These are phyloP conservation scores for Chlamydomonas sphaeroides DNA, from an alignment of 139 green algal species.

Conservation along the genomic window DNA sequence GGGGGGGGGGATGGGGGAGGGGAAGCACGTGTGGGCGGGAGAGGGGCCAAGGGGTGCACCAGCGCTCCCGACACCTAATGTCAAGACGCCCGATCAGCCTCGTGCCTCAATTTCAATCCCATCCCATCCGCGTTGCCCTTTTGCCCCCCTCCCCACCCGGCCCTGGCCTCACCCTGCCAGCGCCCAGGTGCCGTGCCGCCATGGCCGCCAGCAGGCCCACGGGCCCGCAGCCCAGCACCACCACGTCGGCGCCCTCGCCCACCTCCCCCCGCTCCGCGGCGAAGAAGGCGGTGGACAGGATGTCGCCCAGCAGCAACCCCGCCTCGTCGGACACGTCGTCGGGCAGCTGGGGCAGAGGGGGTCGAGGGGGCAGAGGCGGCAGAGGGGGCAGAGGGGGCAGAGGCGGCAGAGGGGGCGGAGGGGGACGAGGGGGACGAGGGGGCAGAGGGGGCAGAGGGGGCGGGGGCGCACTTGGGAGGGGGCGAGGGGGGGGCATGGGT, in stretches of 20 bases:
- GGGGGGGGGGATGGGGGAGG: not conserved
- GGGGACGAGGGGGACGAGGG: too few species aligned
- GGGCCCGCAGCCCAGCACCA: conserved; percentile 76
- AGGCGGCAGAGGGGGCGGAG: too few species aligned
- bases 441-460: too few species aligned
- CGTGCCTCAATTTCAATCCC: too few species aligned
- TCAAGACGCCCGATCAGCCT: too few species aligned
- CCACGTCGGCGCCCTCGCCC: conserved; percentile 51
- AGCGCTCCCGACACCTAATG: too few species aligned
- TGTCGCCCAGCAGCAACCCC: conserved; percentile 63
- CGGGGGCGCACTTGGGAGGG: too few species aligned
- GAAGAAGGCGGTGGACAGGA: conserved; percentile 64
- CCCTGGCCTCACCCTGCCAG: conserved; percentile 30
- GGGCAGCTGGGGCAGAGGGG: conserved; percentile 49
- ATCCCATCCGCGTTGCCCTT: not conserved
- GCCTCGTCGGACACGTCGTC: conserved; percentile 61
- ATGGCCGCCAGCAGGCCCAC: conserved; percentile 75
- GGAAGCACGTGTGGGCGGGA: not conserved
- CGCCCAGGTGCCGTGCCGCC: conserved; percentile 47
- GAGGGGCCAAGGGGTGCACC: too few species aligned
- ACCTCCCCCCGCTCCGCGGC: conserved; percentile 53
- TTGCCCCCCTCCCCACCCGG: not conserved
- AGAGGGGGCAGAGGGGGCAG: too few species aligned
- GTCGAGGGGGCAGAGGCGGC: too few species aligned
- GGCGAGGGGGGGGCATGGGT: too few species aligned